These are phyloP conservation scores for Fomitopsis pinicola DNA, from an alignment of 1,284 basidiomycete genomes.

Conservation along the genomic window DNA sequence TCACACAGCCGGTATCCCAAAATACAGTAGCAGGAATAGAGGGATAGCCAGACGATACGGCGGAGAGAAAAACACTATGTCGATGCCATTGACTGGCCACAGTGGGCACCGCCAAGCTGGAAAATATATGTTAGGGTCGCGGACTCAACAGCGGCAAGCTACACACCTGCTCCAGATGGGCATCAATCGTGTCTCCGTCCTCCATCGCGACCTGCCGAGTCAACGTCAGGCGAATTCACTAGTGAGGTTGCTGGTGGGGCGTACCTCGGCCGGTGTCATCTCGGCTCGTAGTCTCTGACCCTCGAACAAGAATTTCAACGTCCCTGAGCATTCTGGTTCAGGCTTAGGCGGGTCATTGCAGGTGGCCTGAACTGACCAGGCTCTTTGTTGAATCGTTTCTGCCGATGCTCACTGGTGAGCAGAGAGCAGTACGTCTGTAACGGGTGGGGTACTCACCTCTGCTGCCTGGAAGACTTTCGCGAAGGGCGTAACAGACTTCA, in stretches of 20 bases:
- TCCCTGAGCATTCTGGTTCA: constrained; percentile 28
- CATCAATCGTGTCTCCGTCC: constrained; percentile 54
- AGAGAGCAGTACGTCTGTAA: background rate
- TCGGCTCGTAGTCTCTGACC: constrained; percentile 44
- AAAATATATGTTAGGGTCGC: too few relatives aligned
- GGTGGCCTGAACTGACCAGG: constrained; percentile 35
- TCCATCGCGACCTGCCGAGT: constrained; percentile 44
- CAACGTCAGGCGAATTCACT: background rate
- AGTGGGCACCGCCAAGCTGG: background rate
- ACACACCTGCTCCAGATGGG: constrained; percentile 48
- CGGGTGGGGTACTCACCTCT: constrained; percentile 38
- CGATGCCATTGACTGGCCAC: background rate
- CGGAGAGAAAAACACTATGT: background rate
- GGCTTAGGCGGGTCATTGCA: background rate
- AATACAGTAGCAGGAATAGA: background rate
- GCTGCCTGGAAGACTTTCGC: constrained; percentile 62
- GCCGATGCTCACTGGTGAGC: background rate
- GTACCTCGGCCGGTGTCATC: constrained; percentile 49
- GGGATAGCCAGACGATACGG: background rate
- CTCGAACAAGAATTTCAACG: constrained; percentile 54
- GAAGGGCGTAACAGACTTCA: constrained; percentile 58
- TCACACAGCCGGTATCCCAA: background rate
- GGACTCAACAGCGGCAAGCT: background rate
- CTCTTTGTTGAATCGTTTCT: constrained; percentile 60
- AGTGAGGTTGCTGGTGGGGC: constrained; percentile 11